phyloP scores from a whole-genome alignment of 2,329 filamentous ascomycete genomes.

The Aspergillus melleus region DNA sequence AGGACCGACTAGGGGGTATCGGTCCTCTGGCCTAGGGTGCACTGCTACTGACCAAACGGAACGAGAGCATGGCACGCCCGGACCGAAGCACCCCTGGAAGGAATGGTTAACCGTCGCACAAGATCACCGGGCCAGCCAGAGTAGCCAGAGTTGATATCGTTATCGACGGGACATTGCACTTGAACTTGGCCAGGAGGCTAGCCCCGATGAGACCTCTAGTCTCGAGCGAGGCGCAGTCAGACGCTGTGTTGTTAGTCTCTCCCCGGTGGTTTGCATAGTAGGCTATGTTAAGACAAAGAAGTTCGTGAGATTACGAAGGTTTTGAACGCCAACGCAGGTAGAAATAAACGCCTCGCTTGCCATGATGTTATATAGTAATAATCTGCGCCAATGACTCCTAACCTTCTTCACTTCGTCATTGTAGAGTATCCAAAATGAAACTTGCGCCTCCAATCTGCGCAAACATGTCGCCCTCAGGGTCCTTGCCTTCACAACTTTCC shows the following conservation, averaged over 20 bases:
- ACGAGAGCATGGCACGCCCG: neutral
- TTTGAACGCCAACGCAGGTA: constrained; percentile 3
- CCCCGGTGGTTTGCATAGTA: neutral
- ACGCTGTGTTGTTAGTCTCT: neutral
- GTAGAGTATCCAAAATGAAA: neutral
- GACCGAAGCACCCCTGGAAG: constrained; percentile 23
- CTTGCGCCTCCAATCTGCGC: neutral
- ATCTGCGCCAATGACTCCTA: constrained; percentile 13
- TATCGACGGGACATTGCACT: neutral
- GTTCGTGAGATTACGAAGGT: constrained; percentile 2
- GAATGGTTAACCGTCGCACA: constrained; percentile 26
- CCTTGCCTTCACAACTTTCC: neutral
- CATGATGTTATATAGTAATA: constrained; percentile 19
- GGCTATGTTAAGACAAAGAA: neutral
- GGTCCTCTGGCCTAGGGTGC: neutral
- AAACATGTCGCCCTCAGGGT: neutral
- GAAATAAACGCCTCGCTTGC: constrained; percentile 31
- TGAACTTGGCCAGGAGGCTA: neutral
- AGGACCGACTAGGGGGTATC: constrained; percentile 3
- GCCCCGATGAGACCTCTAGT: neutral
- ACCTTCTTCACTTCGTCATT: neutral
- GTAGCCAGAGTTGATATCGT: constrained; percentile 3
- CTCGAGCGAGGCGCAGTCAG: neutral
- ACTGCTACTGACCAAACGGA: neutral
- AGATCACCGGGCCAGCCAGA: constrained; percentile 21